Evolutionary conservation across 306 rosid genomes (phyloP).

Genomic region (Pyrus betulifolia): DNA sequence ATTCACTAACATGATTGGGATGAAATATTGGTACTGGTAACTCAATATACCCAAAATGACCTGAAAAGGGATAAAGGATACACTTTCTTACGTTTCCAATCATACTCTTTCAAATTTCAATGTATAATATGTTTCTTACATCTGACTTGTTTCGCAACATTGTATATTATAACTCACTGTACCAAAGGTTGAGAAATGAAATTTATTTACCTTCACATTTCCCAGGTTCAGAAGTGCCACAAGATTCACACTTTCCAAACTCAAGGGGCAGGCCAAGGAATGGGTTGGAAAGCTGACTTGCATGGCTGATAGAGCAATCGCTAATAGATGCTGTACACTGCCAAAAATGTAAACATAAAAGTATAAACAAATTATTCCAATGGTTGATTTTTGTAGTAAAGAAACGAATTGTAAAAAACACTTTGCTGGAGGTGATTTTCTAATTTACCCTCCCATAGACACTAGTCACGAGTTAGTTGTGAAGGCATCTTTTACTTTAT

Average conservation of each 20-base stretch:
- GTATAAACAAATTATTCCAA: neutral
- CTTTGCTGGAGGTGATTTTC: neutral
- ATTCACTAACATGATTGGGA: slow-evolving; percentile 72
- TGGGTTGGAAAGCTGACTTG: slow-evolving; percentile 82
- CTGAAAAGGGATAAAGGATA: slow-evolving; percentile 36
- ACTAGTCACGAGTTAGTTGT: neutral
- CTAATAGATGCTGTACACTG: slow-evolving; percentile 80
- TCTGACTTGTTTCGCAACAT: neutral
- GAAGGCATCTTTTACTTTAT: neutral
- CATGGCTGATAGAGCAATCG: slow-evolving; percentile 66
- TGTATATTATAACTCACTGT: neutral
- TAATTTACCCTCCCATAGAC: neutral
- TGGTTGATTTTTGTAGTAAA: neutral
- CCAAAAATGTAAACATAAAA: slow-evolving; percentile 17
- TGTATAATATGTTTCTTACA: neutral
- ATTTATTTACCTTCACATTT: slow-evolving; percentile 71
- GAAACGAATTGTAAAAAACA: neutral
- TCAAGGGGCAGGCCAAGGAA: slow-evolving; percentile 93
- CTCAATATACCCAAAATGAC: slow-evolving; percentile 86
- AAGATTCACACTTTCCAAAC: slow-evolving; percentile 82
- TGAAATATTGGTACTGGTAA: slow-evolving; percentile 81
- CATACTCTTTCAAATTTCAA: neutral
- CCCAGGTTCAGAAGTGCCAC: slow-evolving; percentile 85
- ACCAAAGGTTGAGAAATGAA: slow-evolving; percentile 4
- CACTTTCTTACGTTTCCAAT: neutral